Base-by-base conservation (phyloP, 1,284 basidiomycete genomes). In the Boletus semigastroideus region DNA sequence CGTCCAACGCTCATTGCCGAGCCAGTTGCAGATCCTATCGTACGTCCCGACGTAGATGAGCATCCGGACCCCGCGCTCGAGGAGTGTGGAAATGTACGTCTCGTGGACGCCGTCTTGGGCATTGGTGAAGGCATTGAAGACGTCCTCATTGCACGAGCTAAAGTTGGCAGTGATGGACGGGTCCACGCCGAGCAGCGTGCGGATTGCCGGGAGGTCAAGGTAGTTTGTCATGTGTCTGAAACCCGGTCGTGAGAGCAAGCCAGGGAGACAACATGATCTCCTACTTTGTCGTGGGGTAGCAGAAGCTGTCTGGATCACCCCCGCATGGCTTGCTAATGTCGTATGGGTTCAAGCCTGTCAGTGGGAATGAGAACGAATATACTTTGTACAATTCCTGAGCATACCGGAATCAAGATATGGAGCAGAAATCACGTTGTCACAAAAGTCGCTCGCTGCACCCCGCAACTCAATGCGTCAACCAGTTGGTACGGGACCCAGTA, bases 11-110 rank as follows among this genome's bases (percentile, higher is more conserved):
- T 86, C 80, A 60, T 89, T 89, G 2, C 82, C 86, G 16, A 90
- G 70, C 78, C 84, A 86, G 68, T 90, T 91, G 64, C 87, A 90
- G 54, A 87, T 84, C 75, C 78, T 87, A 66, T 90, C 88, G 51
- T 83, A 80, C 3, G 76, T 78, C 2, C 88, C 88, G 5, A 84
- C 86, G 59, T 91, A 91, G 54, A 92, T 82, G 16, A 94, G 77
- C 5, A 86, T 83, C 8, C 79, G 73, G 25, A 94, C 73, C 1
- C 82, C 84, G 25, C 89, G 80, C 63, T 93, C 90, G 19, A 94
- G 79, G 31, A 94, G 77, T 3, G 76, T 83, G 1, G 80, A 77
- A 50, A 92, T 68, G 59, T 74, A 69, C 0, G 77, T 78, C 4
- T 71, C 63, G 54, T 77, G 78, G 40, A 70, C 61, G 13, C 52